Conservation (phyloP, 2,329 filamentous ascomycete species). For the Claviceps sorghi region DNA sequence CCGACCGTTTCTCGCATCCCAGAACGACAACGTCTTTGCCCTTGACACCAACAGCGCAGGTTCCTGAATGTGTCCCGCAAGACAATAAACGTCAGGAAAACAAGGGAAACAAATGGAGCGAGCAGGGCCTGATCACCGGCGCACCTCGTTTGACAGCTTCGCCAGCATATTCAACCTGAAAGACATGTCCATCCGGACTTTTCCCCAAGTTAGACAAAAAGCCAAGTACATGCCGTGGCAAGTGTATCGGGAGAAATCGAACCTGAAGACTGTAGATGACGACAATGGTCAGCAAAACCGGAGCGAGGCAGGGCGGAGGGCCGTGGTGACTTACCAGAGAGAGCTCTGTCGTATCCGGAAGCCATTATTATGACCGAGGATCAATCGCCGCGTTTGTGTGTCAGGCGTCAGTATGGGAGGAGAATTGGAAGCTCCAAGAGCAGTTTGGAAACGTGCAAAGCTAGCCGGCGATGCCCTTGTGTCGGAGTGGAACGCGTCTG, state of each 20-base stretch:
- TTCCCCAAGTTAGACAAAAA: constrained; percentile 35
- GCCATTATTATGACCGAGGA: constrained; percentile 41
- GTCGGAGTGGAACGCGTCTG: constrained; percentile 1
- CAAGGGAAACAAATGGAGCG: constrained; percentile 6
- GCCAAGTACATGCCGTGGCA: too few relatives aligned
- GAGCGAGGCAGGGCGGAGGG: constrained; percentile 3
- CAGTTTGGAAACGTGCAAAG: not conserved
- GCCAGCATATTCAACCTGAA: constrained; percentile 98
- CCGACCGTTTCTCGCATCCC: constrained; percentile 95
- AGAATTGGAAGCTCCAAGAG: not conserved
- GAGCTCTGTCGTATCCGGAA: constrained; percentile 96
- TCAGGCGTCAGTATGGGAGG: not conserved
- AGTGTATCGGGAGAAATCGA: constrained; percentile 9
- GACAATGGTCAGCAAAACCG: constrained; percentile 23
- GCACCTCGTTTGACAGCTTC: constrained; percentile 96
- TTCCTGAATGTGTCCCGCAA: constrained; percentile 41
- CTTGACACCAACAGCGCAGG: constrained; percentile 95
- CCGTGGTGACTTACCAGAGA: constrained; percentile 63
- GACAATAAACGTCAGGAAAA: constrained; percentile 4
- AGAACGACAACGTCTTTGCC: constrained; percentile 87
- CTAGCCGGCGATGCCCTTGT: not conserved
- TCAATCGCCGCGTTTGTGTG: not conserved
- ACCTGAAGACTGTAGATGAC: constrained; percentile 65
- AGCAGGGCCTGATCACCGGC: constrained; percentile 6
- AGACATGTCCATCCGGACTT: constrained; percentile 98